Evolutionary conservation across 1,284 basidiomycete species (phyloP), one percentile per base, ranked within the genome.

Genomic region (Prillingera fragicola): DNA sequence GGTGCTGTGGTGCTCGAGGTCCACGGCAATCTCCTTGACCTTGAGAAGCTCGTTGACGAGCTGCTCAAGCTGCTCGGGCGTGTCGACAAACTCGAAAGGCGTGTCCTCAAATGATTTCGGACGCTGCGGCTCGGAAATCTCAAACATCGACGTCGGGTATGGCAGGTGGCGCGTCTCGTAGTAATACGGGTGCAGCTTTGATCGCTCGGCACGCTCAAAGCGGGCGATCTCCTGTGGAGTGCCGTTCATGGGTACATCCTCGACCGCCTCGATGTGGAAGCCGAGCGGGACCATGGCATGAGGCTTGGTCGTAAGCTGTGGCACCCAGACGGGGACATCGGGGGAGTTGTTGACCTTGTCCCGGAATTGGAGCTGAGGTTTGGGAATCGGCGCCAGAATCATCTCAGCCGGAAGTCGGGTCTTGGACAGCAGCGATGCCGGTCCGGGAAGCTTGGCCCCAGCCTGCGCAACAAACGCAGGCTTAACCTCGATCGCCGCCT

Each of bases 1-100:
- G 60, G 84, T 86, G 54, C 80, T 83, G 74, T 97, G 91, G 63
- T 96, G 85, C 69, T 98, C 94, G 34, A 98, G 75, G 69, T 98
- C 94, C 28, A 98, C 78, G 1, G 94, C 94, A 41, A 98, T 82
- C 68, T 95, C 91, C 33, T 72, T 74, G n/a, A 78, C 78, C 10
- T 70, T 64, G 28, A 79, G 77, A 14, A 92, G 75, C 43, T 77
- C 75, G n/a, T 78, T 76, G 4, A 88, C 73, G 78, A 95, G 82
- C 17, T 58, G 62, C 3, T 77, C 68, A 29, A 95, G 75, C 12
- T 73, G 73, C 10, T 73, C 70, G 0, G 74, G 62, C 3, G 81
- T 84, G 8, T 81, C 77, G 8, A 97, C 77, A 77, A 82, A 91
- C 25, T 77, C 79, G 60, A 88, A 83, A 3, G 84, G 79, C 1